Evolutionary conservation across 306 rosid genomes (phyloP).

Genomic region (Corylus americana): DNA sequence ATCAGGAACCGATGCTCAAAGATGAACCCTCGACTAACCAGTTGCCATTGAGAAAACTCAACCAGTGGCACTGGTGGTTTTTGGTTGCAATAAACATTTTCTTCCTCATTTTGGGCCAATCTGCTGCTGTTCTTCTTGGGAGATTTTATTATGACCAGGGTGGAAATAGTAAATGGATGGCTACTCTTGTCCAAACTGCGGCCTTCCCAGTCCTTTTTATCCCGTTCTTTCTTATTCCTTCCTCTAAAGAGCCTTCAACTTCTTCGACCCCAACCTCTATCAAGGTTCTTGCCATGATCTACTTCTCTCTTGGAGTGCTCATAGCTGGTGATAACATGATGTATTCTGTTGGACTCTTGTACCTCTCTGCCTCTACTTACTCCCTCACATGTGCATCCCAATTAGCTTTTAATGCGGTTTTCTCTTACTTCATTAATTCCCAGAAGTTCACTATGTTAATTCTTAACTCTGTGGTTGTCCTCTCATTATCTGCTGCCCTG

Average conservation of each 20-base stretch:
- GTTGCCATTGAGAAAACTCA: constrained; percentile 42
- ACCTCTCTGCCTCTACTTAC: constrained; percentile 90
- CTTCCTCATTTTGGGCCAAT: constrained; percentile 75
- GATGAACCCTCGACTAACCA: constrained; percentile 28
- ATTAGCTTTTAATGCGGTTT: constrained; percentile 81
- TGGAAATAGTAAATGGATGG: constrained; percentile 92
- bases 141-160: constrained; percentile 87
- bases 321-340: constrained; percentile 79
- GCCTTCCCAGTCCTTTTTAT: constrained; percentile 69
- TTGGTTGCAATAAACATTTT: constrained; percentile 58
- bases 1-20: constrained; percentile 49
- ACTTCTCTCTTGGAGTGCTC: constrained; percentile 60
- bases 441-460: constrained; percentile 80
- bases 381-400: constrained; percentile 85
- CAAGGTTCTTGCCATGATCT: constrained; percentile 37
- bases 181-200: constrained; percentile 86
- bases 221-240: constrained; percentile 57
- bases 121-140: constrained; percentile 84
- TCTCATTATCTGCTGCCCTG: constrained; percentile 70
- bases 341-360: constrained; percentile 77
- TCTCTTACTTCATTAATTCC: constrained; percentile 79
- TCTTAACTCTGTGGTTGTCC: constrained; percentile 63
- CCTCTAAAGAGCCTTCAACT: constrained; percentile 42
- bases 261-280: constrained; percentile 39
- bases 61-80: constrained; percentile 90